Evolutionary conservation across 2,329 filamentous ascomycete genomes (phyloP).

Genomic region (Ophioceras dolichostomum): DNA sequence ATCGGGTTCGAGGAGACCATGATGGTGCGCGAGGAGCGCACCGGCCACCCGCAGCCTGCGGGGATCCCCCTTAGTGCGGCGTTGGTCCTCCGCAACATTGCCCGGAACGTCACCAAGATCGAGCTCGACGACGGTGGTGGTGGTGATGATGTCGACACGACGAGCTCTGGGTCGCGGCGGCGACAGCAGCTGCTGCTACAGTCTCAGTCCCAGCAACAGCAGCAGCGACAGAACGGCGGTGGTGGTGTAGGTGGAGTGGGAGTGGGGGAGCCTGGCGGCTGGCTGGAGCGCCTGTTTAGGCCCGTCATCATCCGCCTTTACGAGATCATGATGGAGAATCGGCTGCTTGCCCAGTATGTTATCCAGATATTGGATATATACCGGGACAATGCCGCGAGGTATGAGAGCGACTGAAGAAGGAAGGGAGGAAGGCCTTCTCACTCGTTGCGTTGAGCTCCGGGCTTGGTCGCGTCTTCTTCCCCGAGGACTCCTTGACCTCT

Average conservation of each 20-base stretch:
- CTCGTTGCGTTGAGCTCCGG: too few species aligned
- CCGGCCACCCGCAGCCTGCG: slow-evolving; percentile 52
- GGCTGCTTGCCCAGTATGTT: slow-evolving; percentile 32
- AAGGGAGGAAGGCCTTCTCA: too few species aligned
- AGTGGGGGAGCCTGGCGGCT: slow-evolving; percentile 34
- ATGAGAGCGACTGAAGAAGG: too few species aligned
- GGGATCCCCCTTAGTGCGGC: slow-evolving; percentile 70
- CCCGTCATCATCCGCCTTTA: slow-evolving; percentile 52
- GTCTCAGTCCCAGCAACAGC: slow-evolving; percentile 17
- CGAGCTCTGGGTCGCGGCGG: slow-evolving; percentile 9
- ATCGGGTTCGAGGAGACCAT: slow-evolving; percentile 44
- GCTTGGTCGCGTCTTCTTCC: too few species aligned
- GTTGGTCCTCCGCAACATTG: slow-evolving; percentile 68
- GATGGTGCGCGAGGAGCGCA: slow-evolving; percentile 42
- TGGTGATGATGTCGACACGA: neutral
- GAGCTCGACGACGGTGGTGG: slow-evolving; percentile 20
- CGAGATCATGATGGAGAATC: slow-evolving; percentile 60
- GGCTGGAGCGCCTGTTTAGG: slow-evolving; percentile 57
- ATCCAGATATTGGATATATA: slow-evolving; percentile 19
- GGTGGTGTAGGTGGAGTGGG: neutral
- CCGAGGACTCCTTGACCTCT: too few species aligned
- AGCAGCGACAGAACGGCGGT: slow-evolving; percentile 4
- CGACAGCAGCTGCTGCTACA: neutral
- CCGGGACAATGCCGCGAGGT: too few species aligned
- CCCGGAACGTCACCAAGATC: slow-evolving; percentile 52